Evolutionary conservation across 306 rosid species (phyloP).

Genomic region (Dalbergia cochinchinensis): DNA sequence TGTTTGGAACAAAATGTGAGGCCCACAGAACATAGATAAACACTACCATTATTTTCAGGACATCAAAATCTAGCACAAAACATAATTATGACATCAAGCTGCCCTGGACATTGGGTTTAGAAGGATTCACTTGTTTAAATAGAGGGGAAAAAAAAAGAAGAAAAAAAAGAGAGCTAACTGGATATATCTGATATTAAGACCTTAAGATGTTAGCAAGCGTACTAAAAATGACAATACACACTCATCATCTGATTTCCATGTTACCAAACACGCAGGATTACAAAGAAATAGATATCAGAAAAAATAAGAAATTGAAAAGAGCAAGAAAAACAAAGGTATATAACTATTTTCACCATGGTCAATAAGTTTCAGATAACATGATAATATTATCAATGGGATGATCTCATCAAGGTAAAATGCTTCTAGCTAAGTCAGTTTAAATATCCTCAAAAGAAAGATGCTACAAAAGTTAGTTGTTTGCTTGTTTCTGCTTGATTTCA

Average conservation of each 20-base stretch:
- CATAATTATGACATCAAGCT: conserved; percentile 10
- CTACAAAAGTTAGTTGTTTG: conserved; percentile 3
- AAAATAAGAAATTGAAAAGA: neutral
- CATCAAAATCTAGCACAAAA: conserved; percentile 31
- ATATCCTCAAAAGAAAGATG: conserved; percentile 10
- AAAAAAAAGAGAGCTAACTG: neutral
- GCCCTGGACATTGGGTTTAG: conserved; percentile 6
- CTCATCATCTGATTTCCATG: conserved; percentile 5
- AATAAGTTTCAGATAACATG: neutral
- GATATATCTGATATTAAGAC: conserved; percentile 27
- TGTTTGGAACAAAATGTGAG: conserved; percentile 9
- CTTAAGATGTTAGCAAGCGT: neutral
- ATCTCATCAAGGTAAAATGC: neutral
- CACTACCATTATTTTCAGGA: conserved; percentile 21
- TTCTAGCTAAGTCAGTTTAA: neutral
- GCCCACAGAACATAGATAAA: conserved; percentile 22
- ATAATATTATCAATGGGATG: neutral
- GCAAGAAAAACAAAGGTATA: neutral
- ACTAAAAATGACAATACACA: neutral
- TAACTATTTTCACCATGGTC: too few relatives aligned
- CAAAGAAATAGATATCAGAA: conserved; percentile 14
- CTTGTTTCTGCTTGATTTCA: conserved; percentile 21
- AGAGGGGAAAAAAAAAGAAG: neutral
- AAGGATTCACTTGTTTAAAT: conserved; percentile 2
- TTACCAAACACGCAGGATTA: conserved; percentile 10